Percentiles rank a stretch among this genome's conserved stretches.
Conservation (phyloP, 2,329 filamentous ascomycete species). For the Apiospora pterosperma region DNA sequence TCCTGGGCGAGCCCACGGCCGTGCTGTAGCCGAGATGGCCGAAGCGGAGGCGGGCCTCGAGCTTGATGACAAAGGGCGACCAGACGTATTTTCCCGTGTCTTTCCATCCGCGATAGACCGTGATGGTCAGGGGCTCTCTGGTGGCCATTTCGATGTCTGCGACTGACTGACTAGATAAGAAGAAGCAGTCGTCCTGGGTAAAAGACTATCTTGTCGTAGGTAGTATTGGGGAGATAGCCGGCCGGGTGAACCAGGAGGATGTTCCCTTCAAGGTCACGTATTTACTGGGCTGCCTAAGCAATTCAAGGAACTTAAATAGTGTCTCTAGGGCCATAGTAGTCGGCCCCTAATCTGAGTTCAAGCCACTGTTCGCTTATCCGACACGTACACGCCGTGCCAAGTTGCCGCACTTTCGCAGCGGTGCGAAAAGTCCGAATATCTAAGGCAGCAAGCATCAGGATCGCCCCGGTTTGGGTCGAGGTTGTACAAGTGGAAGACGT, state of each 20-base stretch:
- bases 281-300: no score
- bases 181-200: no score
- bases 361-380: neutral
- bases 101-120: conserved; percentile 48
- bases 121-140: conserved; percentile 22
- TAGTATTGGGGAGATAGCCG: no score
- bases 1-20: conserved; percentile 39
- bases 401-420: neutral
- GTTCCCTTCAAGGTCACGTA: no score
- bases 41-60: conserved; percentile 59
- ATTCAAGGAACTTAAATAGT: no score
- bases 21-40: conserved; percentile 42
- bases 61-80: conserved; percentile 61
- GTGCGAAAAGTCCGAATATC: neutral
- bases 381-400: neutral
- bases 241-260: no score
- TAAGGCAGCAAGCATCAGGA: no score
- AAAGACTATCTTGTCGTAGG: no score
- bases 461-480: neutral
- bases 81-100: conserved; percentile 42
- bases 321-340: neutral
- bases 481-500: neutral
- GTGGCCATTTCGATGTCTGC: neutral
- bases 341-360: neutral
- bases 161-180: no score